These are phyloP conservation scores for Xerocomus spinulosus DNA, from an alignment of 768 basidiomycete species.

Conservation along the genomic window DNA sequence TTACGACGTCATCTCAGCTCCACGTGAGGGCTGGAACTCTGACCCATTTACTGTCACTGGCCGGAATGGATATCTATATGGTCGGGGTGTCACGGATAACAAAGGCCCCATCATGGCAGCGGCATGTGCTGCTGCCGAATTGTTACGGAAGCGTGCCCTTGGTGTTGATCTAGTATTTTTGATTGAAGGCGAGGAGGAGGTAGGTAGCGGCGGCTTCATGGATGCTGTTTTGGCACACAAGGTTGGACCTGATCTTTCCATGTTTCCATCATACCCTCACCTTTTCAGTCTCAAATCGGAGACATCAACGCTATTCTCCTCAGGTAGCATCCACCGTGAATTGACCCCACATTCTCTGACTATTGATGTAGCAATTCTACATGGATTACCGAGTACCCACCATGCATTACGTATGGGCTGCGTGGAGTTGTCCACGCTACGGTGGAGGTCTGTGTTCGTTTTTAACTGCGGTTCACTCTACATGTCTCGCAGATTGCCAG, in stretches of 20 bases:
- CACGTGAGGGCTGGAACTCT: slow-evolving; percentile 67
- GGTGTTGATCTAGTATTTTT: slow-evolving; percentile 86
- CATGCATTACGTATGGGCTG: slow-evolving; percentile 93
- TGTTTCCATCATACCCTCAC: slow-evolving; percentile 1
- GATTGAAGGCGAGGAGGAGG: slow-evolving; percentile 96
- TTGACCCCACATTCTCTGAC: background rate
- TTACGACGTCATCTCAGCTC: slow-evolving; percentile 93
- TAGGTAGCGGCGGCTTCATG: slow-evolving; percentile 83
- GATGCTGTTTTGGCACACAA: slow-evolving; percentile 74
- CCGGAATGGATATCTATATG: slow-evolving; percentile 85
- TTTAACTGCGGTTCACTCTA: background rate
- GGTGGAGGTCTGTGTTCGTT: slow-evolving; percentile 49
- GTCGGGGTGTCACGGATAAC: slow-evolving; percentile 89
- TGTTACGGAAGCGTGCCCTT: slow-evolving; percentile 67
- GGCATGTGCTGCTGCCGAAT: slow-evolving; percentile 82
- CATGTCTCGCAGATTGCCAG: slow-evolving; percentile 53
- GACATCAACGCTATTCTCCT: slow-evolving; percentile 85
- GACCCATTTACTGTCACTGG: slow-evolving; percentile 82
- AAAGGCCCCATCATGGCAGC: slow-evolving; percentile 93
- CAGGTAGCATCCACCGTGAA: slow-evolving; percentile 43
- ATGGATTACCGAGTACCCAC: slow-evolving; percentile 90
- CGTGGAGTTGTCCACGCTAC: slow-evolving; percentile 90
- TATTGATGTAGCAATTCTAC: slow-evolving; percentile 73
- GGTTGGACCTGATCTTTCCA: slow-evolving; percentile 36
- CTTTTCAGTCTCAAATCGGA: slow-evolving; percentile 68